Evolutionary conservation across 108 stramenopile species (phyloP).

Genomic region (Nannochloropsis oceanica): DNA sequence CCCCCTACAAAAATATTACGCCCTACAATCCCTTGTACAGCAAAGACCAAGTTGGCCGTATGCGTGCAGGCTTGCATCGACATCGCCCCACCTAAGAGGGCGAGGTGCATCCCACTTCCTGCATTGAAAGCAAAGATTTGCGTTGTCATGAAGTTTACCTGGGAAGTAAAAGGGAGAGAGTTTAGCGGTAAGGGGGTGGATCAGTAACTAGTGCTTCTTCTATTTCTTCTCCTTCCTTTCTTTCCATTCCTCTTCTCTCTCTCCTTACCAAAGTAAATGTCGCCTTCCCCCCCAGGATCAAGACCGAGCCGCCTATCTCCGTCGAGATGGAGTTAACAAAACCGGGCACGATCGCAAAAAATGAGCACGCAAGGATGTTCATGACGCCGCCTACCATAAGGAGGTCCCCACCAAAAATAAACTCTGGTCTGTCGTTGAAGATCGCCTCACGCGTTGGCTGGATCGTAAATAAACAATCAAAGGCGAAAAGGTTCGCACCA

Average conservation of each 20-base stretch:
- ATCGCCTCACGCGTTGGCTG: not conserved
- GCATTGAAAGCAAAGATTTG: not conserved
- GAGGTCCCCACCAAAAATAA: not conserved
- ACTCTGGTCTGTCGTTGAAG: not conserved
- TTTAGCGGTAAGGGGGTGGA: not conserved
- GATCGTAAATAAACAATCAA: not conserved
- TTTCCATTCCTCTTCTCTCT: not conserved
- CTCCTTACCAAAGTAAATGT: not conserved
- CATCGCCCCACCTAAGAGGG: not conserved
- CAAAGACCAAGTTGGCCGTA: not conserved
- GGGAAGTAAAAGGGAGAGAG: not conserved
- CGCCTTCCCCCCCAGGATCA: not conserved
- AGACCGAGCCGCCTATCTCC: not conserved
- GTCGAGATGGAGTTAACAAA: not conserved
- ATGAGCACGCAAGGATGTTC: not conserved
- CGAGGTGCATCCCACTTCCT: not conserved
- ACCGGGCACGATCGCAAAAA: not conserved
- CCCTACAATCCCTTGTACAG: not conserved
- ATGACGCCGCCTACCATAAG: not conserved
- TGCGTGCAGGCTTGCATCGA: not conserved
- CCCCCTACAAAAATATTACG: not conserved
- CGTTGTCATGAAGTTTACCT: not conserved
- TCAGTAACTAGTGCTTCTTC: not conserved
- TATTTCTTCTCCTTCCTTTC: not conserved
- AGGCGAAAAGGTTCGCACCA: not conserved